Conservation (phyloP, 1,284 basidiomycete genomes). For the Veloboletus limbatus region DNA sequence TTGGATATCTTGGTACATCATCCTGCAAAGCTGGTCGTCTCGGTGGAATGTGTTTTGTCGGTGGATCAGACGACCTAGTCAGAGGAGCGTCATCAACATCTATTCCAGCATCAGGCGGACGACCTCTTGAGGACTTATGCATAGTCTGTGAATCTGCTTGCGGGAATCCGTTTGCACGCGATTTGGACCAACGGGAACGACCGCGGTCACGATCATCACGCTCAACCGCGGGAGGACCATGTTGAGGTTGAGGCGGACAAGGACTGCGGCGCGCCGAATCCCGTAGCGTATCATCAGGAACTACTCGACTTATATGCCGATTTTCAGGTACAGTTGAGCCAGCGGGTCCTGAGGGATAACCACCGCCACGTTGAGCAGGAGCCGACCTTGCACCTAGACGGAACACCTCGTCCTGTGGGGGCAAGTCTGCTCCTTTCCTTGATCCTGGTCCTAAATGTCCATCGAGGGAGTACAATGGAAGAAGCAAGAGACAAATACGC, state of each 20-base stretch:
- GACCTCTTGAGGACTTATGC: conserved; percentile 22
- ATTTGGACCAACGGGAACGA: conserved; percentile 19
- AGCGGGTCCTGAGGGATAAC: conserved; percentile 5
- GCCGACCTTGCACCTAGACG: conserved; percentile 26
- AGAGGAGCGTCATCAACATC: conserved; percentile 30
- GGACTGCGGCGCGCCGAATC: conserved; percentile 13
- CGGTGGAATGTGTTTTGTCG: conserved; percentile 14
- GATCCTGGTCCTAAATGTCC: conserved; percentile 25
- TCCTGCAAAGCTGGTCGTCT: conserved; percentile 24
- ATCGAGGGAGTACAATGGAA: conserved; percentile 13
- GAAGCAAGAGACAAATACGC: conserved; percentile 16
- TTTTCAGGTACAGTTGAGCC: conserved; percentile 3
- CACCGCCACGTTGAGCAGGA: conserved; percentile 15
- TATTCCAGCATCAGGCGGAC: conserved; percentile 23
- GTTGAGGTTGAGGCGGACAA: conserved; percentile 12
- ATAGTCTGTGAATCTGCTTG: conserved; percentile 15
- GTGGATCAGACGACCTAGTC: conserved; percentile 24
- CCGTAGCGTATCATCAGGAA: conserved; percentile 4
- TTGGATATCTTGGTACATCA: conserved; percentile 37
- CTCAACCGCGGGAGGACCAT: conserved; percentile 9
- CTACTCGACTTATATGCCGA: conserved; percentile 4
- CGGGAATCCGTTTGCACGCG: conserved; percentile 9
- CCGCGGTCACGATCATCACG: conserved; percentile 19
- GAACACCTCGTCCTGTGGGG: conserved; percentile 37
- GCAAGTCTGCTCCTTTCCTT: conserved; percentile 36